Evolutionary conservation across 2,329 filamentous ascomycete species (phyloP).

Genomic region (Arthrobotrys sphaeroides): DNA sequence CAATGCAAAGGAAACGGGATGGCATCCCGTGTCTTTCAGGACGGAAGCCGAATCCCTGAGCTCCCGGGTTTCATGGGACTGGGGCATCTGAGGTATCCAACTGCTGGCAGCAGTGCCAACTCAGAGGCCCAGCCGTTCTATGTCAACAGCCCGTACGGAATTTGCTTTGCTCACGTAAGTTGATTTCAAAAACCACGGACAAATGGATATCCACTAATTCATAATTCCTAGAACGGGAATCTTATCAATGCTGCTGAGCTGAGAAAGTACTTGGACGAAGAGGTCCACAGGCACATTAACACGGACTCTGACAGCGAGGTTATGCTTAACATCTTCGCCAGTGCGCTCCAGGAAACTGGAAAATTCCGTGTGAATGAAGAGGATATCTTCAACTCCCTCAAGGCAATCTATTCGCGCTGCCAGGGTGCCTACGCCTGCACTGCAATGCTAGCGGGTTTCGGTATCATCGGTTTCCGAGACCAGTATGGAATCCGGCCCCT

Average conservation of each 20-base stretch:
- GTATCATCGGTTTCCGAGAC: slow-evolving; percentile 81
- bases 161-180: slow-evolving; percentile 70
- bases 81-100: slow-evolving; percentile 87
- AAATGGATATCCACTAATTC: not conserved
- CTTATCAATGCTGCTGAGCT: slow-evolving; percentile 80
- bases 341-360: slow-evolving; percentile 80
- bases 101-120: slow-evolving; percentile 82
- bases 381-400: slow-evolving; percentile 77
- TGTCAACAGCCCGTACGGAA: slow-evolving; percentile 85
- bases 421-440: slow-evolving; percentile 82
- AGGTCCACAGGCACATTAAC: slow-evolving; percentile 86
- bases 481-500: slow-evolving; percentile 84
- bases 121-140: slow-evolving; percentile 93
- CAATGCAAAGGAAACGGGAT: slow-evolving; percentile 92
- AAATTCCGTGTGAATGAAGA: slow-evolving; percentile 81
- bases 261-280: slow-evolving; percentile 75
- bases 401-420: slow-evolving; percentile 76
- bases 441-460: slow-evolving; percentile 84
- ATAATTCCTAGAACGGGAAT: slow-evolving; percentile 77
- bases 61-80: slow-evolving; percentile 88
- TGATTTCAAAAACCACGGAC: not conserved
- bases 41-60: slow-evolving; percentile 76
- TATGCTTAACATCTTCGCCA: slow-evolving; percentile 87
- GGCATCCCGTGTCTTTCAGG: slow-evolving; percentile 83
- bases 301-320: slow-evolving; percentile 88